Base-by-base conservation (phyloP, 805 yeast species). In the Clavispora vitiphila region DNA sequence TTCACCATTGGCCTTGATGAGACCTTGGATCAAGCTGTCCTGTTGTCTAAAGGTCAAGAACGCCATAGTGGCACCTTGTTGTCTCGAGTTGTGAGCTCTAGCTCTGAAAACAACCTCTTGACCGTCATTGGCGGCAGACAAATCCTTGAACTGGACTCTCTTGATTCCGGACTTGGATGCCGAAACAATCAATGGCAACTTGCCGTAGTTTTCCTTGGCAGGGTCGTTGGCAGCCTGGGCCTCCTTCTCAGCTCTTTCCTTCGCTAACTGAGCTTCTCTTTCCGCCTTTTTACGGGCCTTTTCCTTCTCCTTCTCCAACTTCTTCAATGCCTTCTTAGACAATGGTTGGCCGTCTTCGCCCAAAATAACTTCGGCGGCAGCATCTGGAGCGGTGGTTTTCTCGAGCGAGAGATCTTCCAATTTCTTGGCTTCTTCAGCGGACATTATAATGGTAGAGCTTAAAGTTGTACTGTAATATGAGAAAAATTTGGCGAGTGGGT, bases 41-140 rank as follows among this genome's bases (percentile, higher is more conserved):
- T 88, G 96, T 72, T 93, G 99, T 72, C 99, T 85, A 56, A 93
- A 80, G 20, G 95, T 80, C 56, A 91, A 68, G 65, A 93, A 93
- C 40, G 86, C 78, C 84, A 93, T 81, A 50, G 95, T 89, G 57
- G 95, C 96, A 65, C 96, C 96, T 66, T 91, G 98, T 61, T 88
- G 85, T 72, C 99, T 86, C 11, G 91, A 78, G 48, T 81, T 88
- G 67, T 93, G 98, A 35, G 90, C 77, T 70, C 99, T 81, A 36
- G 98, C 98, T 69, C 99, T 82, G 71, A 95, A 80, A 11, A 85
- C 72, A 42, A 93, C 86, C 51, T 79, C 78, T 54, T 81, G 76
- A 43, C 91, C 96, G 49, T 81, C 95, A 47, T 76, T 70, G 20
- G 76, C 76, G 42, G 79, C 76, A 46, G 78, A 70, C 54, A 86